Evolutionary conservation across 441 rosid species (phyloP), one percentile per base, ranked within the genome.

Genomic region (Populus hybrid): DNA sequence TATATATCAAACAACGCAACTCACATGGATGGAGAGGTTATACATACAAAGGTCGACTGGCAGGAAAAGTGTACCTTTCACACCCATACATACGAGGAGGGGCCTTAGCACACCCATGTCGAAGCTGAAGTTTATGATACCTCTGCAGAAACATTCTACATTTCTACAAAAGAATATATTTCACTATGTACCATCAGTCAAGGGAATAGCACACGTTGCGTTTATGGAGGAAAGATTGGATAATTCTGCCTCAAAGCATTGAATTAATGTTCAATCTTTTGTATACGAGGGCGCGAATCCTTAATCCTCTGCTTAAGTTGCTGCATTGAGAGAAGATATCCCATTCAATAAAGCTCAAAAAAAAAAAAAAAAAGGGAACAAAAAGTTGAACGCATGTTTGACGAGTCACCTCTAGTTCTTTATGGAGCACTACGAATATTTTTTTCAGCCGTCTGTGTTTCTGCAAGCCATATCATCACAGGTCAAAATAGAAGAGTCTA

Each of bases 381-480:
- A 64, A 23, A 9, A 12, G 61, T 66, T 35, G 64, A 61, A 67
- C 46, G 72, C 28, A 65, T 67, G 61, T 73, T 36, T 28, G 21
- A 74, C n/a, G 64, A 83, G 82, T 83, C 74, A 92, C 99, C 93
- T 82, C 83, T 76, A 97, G 84, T 80, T 97, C 99, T 81, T 86
- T 85, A 71, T 97, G 98, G 74, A 94, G 98, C 84, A 94, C 88
- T 34, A 88, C 4, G 50, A 97, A 97, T 84, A 93, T 86, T 84
- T 91, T 92, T 88, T 93, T 97, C 82, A 93, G 75, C 83, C 89
- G 88, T 85, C 86, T 93, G 84, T 93, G 98, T 71, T 86, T 91
- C 99, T 97, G 97, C 91, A 85, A 61, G 74, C 78, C 72, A 76
- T 18, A n/a, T 53, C 72, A 76, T 50, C 38, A 69, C 40, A 79